A percentile compares a stretch with the other conserved stretches of the same genome.
These are phyloP conservation scores for Trichoderma erinaceum DNA, from an alignment of 495 filamentous ascomycete species.

Conservation along the genomic window DNA sequence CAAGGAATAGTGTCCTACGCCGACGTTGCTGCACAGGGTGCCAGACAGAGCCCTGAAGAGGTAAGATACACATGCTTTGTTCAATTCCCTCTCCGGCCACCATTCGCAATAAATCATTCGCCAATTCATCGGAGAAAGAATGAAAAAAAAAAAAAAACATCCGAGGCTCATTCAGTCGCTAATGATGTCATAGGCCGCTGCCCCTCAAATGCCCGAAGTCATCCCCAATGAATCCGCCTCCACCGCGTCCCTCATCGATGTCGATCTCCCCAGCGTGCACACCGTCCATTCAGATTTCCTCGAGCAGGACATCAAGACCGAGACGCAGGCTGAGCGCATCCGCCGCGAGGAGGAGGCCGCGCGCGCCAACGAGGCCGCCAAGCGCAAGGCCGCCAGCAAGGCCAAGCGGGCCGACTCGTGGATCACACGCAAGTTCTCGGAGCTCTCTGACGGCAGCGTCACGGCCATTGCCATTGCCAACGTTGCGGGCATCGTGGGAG, in stretches of 20 bases:
- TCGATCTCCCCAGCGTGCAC: conserved; percentile 65
- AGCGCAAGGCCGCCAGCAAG: conserved; percentile 39
- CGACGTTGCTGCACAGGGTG: conserved; percentile 64
- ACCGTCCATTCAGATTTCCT: conserved; percentile 63
- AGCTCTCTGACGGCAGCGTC: conserved; percentile 28
- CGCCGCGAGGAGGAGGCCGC: conserved; percentile 42
- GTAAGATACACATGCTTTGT: conserved; percentile 34
- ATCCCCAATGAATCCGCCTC: conserved; percentile 52
- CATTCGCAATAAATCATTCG: not conserved
- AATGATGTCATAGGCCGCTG: conserved; percentile 44
- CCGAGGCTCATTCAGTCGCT: not conserved
- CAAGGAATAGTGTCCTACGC: conserved; percentile 64
- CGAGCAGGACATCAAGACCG: conserved; percentile 60
- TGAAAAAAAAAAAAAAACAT: not conserved
- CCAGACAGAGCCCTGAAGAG: conserved; percentile 65
- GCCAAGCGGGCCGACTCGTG: conserved; percentile 34
- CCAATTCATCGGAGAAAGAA: not conserved
- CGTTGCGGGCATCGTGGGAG: conserved; percentile 36
- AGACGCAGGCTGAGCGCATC: conserved; percentile 62
- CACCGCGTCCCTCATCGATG: conserved; percentile 62
- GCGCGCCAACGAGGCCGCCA: conserved; percentile 42
- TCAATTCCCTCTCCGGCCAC: not conserved
- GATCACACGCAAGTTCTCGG: conserved; percentile 31
- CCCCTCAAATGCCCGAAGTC: conserved; percentile 58
- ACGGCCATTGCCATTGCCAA: conserved; percentile 36